Evolutionary conservation across 1,284 basidiomycete species (phyloP).

Genomic region (Malassezia pachydermatis): DNA sequence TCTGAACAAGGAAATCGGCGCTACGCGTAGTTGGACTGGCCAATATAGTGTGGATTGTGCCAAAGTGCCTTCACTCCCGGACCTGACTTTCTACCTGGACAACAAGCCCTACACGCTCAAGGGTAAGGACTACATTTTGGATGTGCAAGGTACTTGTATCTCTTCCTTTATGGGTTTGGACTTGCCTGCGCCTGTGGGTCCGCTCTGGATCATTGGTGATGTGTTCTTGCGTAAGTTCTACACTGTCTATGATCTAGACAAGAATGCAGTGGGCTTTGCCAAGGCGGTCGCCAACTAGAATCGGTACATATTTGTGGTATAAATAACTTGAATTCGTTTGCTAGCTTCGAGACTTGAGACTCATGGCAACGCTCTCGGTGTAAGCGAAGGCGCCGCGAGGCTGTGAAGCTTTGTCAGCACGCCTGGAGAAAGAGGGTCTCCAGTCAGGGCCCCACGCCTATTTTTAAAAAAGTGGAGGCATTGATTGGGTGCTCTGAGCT

Average conservation of each 20-base stretch:
- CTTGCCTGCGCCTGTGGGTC: slow-evolving; percentile 73
- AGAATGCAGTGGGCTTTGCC: slow-evolving; percentile 77
- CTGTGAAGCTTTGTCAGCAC: no score
- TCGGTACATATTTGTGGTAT: no score
- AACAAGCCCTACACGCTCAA: slow-evolving; percentile 60
- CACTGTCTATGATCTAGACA: slow-evolving; percentile 83
- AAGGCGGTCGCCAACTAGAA: no score
- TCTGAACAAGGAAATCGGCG: slow-evolving; percentile 72
- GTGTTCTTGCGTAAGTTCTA: slow-evolving; percentile 62
- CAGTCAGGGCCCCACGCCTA: no score
- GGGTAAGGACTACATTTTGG: slow-evolving; percentile 76
- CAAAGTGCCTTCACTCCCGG: slow-evolving; percentile 72
- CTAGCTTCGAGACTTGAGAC: no score
- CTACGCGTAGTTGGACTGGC: slow-evolving; percentile 42
- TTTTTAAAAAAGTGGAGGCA: no score
- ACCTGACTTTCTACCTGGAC: slow-evolving; percentile 62
- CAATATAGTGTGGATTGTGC: slow-evolving; percentile 63
- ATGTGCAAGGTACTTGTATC: slow-evolving; percentile 81
- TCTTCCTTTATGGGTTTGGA: slow-evolving; percentile 88
- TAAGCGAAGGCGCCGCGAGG: no score
- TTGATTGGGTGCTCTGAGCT: no score
- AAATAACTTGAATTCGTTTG: no score
- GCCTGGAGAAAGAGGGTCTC: no score
- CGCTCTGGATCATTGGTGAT: slow-evolving; percentile 83
- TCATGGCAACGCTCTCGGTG: no score